Percentiles rank a stretch among this genome's conserved stretches.
These are phyloP conservation scores for Xerocomellus amylosporus DNA, from an alignment of 768 basidiomycete genomes.

Conservation along the genomic window DNA sequence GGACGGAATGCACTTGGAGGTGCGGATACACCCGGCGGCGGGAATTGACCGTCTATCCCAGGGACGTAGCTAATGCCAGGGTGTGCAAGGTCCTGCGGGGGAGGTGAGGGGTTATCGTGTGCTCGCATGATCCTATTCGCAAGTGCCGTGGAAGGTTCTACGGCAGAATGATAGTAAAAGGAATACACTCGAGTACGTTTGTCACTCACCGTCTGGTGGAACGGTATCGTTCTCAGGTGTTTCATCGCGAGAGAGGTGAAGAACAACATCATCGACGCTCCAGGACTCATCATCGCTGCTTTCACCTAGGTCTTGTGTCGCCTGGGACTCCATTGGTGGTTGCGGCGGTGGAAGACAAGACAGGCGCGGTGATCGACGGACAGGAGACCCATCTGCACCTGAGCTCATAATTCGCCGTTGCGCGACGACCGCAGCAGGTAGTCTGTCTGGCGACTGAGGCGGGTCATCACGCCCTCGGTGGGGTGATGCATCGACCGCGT, in stretches of 20 bases:
- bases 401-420: conserved; percentile 30
- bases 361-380: conserved; percentile 52
- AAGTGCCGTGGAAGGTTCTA: conserved; percentile 67
- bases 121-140: conserved; percentile 67
- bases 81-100: conserved; percentile 35
- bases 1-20: conserved; percentile 34
- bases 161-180: conserved; percentile 4
- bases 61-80: conserved; percentile 15
- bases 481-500: conserved; percentile 41
- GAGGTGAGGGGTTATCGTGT: conserved; percentile 74
- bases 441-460: conserved; percentile 52
- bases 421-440: conserved; percentile 35
- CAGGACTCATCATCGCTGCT: conserved; percentile 34
- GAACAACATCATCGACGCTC: conserved; percentile 22
- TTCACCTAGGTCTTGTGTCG: conserved; percentile 18
- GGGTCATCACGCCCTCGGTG: conserved; percentile 52
- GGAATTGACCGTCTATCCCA: conserved; percentile 19
- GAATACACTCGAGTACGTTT: background rate
- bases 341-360: conserved; percentile 38
- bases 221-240: conserved; percentile 49
- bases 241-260: conserved; percentile 36
- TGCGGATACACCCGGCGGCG: conserved; percentile 8
- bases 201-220: conserved; percentile 44
- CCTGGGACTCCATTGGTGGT: conserved; percentile 14
- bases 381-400: conserved; percentile 29